A percentile compares a stretch with the other conserved stretches of the same genome.
Conservation (phyloP, 352 stramenopile species). For the Pythium rhizo-oryzae region DNA sequence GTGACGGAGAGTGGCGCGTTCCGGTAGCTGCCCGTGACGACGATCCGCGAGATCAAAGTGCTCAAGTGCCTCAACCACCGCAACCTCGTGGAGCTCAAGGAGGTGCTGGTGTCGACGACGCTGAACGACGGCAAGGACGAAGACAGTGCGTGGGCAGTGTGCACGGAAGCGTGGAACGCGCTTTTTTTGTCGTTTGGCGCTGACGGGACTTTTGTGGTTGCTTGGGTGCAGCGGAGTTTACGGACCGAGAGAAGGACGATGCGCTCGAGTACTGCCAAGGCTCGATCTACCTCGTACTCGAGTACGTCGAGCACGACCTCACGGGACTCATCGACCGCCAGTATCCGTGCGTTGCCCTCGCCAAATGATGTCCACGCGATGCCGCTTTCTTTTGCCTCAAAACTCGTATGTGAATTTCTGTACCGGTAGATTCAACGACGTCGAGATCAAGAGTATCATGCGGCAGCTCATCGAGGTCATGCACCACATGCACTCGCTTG, state of each 20-base stretch:
- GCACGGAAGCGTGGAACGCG: too few relatives aligned
- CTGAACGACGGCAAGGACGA: conserved; percentile 72
- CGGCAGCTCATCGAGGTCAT: conserved; percentile 86
- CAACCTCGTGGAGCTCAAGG: conserved; percentile 96
- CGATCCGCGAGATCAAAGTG: conserved; percentile 99
- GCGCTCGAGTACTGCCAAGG: conserved; percentile 83
- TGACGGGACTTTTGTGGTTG: not conserved
- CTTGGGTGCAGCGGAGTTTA: conserved; percentile 60
- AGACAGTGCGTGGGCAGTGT: conserved; percentile 33
- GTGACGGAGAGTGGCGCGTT: not conserved
- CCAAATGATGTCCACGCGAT: not conserved
- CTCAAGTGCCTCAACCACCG: conserved; percentile 96
- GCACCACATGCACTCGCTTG: conserved; percentile 86
- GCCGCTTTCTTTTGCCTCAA: not conserved
- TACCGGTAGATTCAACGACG: conserved; percentile 67
- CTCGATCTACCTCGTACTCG: conserved; percentile 87
- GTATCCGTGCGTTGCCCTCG: conserved; percentile 53
- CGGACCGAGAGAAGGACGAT: conserved; percentile 86
- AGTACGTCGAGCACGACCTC: conserved; percentile 91
- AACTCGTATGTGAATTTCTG: not conserved
- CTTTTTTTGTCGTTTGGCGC: not conserved
- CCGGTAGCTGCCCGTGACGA: conserved; percentile 91
- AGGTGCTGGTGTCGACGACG: conserved; percentile 93
- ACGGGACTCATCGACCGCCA: conserved; percentile 88
- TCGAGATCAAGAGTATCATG: conserved; percentile 89